A percentile compares a stretch with the other conserved stretches of the same genome.
phyloP scores from a whole-genome alignment of 371 early-diverging fungal genomes.

The Lichtheimia hyalospora region DNA sequence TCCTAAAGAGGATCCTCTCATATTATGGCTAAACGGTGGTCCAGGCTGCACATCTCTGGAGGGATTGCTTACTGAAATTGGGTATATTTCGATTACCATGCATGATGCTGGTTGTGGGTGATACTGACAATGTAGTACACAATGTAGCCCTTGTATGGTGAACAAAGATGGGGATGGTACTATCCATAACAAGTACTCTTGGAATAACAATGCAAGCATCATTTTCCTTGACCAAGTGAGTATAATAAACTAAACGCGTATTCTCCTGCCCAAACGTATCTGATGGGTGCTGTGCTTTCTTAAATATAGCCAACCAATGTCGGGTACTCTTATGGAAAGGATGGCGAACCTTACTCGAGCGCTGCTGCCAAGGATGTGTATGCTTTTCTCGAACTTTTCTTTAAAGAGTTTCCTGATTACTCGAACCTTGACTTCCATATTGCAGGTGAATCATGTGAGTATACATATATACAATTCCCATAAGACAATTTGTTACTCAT shows the following conservation, averaged over 20 bases:
- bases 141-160: slow-evolving; percentile 56
- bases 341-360: slow-evolving; percentile 48
- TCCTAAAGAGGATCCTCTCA: slow-evolving; percentile 65
- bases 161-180: slow-evolving; percentile 59
- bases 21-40: slow-evolving; percentile 80
- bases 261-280: too few relatives aligned
- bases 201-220: slow-evolving; percentile 75
- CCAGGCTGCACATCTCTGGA: slow-evolving; percentile 78
- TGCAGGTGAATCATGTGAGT: slow-evolving; percentile 50
- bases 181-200: slow-evolving; percentile 54
- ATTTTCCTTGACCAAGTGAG: slow-evolving; percentile 75
- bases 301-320: slow-evolving; percentile 75
- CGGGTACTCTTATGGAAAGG: slow-evolving; percentile 71
- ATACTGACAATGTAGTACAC: too few relatives aligned
- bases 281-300: too few relatives aligned
- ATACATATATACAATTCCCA: not conserved
- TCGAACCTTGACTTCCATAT: slow-evolving; percentile 62
- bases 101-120: too few relatives aligned
- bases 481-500: too few relatives aligned
- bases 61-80: slow-evolving; percentile 74
- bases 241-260: too few relatives aligned
- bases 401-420: slow-evolving; percentile 57
- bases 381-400: slow-evolving; percentile 73
- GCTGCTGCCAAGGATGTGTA: slow-evolving; percentile 76
- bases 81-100: too few relatives aligned